Percentiles rank a stretch among this genome's conserved stretches.
Conservation (phyloP, 2,329 filamentous ascomycete genomes). For the Monosporascus sp. region DNA sequence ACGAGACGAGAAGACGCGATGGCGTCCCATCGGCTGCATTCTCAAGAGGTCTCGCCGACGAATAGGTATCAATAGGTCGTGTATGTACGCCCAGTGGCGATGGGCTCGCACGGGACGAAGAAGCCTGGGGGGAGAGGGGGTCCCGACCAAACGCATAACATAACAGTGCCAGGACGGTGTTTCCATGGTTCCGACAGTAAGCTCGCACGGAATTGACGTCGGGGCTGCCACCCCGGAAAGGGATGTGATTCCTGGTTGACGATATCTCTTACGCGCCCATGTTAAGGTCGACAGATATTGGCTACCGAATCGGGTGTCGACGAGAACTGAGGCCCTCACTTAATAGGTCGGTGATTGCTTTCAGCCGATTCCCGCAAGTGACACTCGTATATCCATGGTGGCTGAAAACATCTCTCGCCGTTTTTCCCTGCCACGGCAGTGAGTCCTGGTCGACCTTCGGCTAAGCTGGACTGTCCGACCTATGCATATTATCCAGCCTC, state of each 20-base stretch:
- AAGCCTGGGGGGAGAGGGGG: too few species aligned
- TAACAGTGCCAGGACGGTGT: too few species aligned
- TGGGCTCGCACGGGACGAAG: too few species aligned
- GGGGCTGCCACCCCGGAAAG: neutral
- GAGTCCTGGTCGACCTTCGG: neutral
- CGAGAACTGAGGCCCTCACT: neutral
- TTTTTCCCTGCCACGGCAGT: neutral
- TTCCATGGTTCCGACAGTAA: too few species aligned
- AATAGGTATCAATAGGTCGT: neutral
- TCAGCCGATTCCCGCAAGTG: neutral
- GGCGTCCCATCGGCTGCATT: neutral
- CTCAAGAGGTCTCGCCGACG: neutral
- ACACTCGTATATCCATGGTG: neutral
- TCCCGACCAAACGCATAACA: too few species aligned
- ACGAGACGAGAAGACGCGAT: neutral
- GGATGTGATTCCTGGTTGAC: neutral
- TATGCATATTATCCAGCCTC: neutral
- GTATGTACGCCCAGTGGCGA: neutral
- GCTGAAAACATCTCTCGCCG: neutral
- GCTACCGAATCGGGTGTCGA: neutral
- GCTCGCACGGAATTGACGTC: neutral
- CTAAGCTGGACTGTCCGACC: neutral
- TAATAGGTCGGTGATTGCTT: neutral
- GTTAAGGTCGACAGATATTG: neutral
- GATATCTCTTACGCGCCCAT: neutral